Base-by-base conservation (phyloP, 2,329 filamentous ascomycete species). In the Penicillium sp. region DNA sequence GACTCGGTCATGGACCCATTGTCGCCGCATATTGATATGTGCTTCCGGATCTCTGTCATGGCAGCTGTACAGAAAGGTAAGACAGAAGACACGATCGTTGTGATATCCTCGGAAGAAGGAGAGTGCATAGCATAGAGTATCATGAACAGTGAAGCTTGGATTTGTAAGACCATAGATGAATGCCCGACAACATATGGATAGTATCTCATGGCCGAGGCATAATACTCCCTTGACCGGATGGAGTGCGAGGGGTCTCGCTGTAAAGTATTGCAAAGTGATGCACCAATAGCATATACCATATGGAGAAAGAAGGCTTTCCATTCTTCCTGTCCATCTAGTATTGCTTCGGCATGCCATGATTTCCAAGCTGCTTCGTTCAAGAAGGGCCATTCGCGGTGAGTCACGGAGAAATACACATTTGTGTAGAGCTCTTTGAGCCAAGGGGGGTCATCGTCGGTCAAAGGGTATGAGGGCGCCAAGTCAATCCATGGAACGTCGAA, bases 221-320 rank as follows among this genome's bases (percentile, higher is more conserved):
- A 66, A 4, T 67, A 56, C 13, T 67, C 65, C 37, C 58, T 61
- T 16, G 66, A 64, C 8, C 62, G 63, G 8, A 26, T 31, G 16
- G 58, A 56, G 50, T 69, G 66, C n/a, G 57, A 51, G 31, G 57
- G 53, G 14, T 63, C 61, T 26, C 56, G 55, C 11, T 68, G 66
- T 32, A 69, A 53, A 10, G 52, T 60, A 47, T 61, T 63, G 55
- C 57, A 67, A 20, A 66, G 58, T 8, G 61, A 67, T 37, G 66
- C 64, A 13, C 66, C 66, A 34, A 69, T 67, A 13, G 66, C 65
- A 60, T 68, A 62, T 4, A 69, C 65, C 62, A 69, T 69, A 2
- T 59, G 57, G 22, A 69, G 46, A 40, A 69, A 68, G 39, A 68
- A 69, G 5, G 50, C 51, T 34, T 57, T 62, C 66, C 66, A 69